These are phyloP conservation scores for Leishmania lainsoni DNA, from an alignment of 208 protist species.

Conservation along the genomic window DNA sequence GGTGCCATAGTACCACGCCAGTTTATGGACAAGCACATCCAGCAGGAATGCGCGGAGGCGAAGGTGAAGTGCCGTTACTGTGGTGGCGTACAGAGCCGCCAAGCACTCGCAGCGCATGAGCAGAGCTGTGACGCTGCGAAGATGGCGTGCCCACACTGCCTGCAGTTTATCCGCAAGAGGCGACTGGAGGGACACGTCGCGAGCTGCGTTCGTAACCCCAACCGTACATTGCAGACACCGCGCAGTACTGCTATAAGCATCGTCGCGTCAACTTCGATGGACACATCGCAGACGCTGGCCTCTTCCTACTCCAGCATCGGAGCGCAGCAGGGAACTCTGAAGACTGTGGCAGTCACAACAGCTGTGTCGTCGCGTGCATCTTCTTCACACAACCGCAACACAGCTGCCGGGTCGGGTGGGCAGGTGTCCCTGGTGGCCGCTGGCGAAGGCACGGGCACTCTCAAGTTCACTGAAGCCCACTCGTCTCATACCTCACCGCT, in stretches of 20 bases:
- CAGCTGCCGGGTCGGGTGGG: neutral
- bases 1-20: constrained; percentile 52
- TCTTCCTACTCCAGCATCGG: constrained; percentile 14
- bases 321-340: neutral
- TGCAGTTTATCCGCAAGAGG: constrained; percentile 57
- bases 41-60: constrained; percentile 52
- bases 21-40: constrained; percentile 58
- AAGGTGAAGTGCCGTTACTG: constrained; percentile 82
- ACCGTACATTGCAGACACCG: constrained; percentile 17
- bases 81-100: constrained; percentile 39
- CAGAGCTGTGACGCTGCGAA: constrained; percentile 65
- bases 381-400: neutral
- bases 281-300: constrained; percentile 7
- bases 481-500: constrained; percentile 10
- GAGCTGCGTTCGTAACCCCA: constrained; percentile 59
- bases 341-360: neutral
- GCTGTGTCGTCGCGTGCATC: neutral
- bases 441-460: constrained; percentile 17
- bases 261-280: neutral
- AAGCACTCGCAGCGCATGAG: constrained; percentile 59
- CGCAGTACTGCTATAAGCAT: constrained; percentile 8
- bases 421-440: neutral
- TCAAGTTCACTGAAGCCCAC: constrained; percentile 28
- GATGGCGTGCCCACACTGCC: constrained; percentile 58
- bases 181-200: constrained; percentile 44